Evolutionary conservation across 2,329 filamentous ascomycete species (phyloP), one percentile per base, ranked within the genome.

Genomic region (Cladosporium sp.): DNA sequence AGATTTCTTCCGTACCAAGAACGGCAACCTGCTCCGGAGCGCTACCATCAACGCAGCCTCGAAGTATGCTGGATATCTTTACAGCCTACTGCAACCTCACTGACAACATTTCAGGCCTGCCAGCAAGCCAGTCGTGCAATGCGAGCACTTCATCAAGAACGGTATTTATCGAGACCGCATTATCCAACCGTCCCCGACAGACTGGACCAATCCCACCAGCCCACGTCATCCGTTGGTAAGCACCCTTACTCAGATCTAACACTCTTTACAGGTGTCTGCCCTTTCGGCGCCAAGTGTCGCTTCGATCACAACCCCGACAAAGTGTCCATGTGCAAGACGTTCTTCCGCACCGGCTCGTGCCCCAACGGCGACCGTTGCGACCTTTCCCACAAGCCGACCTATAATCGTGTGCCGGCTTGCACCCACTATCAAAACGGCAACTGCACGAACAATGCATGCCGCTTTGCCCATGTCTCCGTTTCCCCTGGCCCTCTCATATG

Each of bases 241-340:
- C 41, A 42, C 20, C 47, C 43, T 47, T 19, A 43, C 43, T 32
- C 34, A 15, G 24, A 15, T 54, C 64, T 66, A 44, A 66, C 60
- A 34, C 44, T 17, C 49, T 15, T 43, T 18, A 39, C 67, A 96
- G 93, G 93, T 73, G 85, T 85, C 58, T 99, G 93, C 69, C 77
- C 83, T 50, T 89, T 89, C 69, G 91, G 92, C 53, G 85, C 86
- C 7, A 75, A 73, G 42, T 99, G 93, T 70, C 85, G 80, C 50
- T 93, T 86, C 66, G 74, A 84, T 43, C 93, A 99, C 76, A 88
- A 99, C 65, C 81, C 87, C 37, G 76, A 82, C 66, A 95, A 89
- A 72, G 88, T 95, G 63, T 88, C 92, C 50, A 84, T 93, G 51
- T 99, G 93, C 82, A 93, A 89, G 70, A 84, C 88, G 48, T 90